Percentiles rank a stretch among this genome's conserved stretches.
Evolutionary conservation across 2,329 filamentous ascomycete genomes (phyloP).

Genomic region (Keithomyces neogunnii): DNA sequence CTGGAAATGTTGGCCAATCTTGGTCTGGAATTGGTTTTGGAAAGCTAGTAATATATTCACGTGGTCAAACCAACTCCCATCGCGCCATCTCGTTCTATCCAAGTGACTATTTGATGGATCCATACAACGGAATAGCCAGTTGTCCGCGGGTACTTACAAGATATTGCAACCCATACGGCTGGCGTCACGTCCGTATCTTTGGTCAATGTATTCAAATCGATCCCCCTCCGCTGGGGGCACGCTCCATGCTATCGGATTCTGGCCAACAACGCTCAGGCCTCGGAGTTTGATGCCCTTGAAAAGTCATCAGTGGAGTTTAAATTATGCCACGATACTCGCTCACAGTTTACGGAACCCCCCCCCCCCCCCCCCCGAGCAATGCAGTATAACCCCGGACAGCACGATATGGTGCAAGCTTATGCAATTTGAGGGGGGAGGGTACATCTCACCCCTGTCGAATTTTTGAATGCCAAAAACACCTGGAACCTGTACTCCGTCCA

Average conservation of each 20-base stretch:
- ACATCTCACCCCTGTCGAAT: constrained; percentile 1
- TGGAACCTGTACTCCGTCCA: neutral
- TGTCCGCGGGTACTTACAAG: neutral
- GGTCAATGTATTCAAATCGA: neutral
- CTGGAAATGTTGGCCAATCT: neutral
- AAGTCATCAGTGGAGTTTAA: neutral
- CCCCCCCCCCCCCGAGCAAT: neutral
- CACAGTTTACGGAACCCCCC: neutral
- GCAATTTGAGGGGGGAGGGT: neutral
- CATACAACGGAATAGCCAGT: neutral
- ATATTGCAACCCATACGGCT: neutral
- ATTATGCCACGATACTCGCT: neutral
- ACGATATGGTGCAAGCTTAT: neutral
- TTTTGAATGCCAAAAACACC: neutral
- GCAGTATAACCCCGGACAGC: neutral
- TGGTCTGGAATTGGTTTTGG: neutral
- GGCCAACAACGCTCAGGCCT: neutral
- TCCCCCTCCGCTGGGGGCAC: neutral
- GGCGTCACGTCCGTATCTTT: neutral
- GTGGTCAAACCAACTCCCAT: neutral
- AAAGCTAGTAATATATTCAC: neutral
- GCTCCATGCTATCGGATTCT: neutral
- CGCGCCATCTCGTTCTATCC: neutral
- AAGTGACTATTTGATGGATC: neutral
- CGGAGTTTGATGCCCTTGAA: neutral